phyloP scores from a whole-genome alignment of 2,329 filamentous ascomycete genomes.

The Exophiala oligosperma region DNA sequence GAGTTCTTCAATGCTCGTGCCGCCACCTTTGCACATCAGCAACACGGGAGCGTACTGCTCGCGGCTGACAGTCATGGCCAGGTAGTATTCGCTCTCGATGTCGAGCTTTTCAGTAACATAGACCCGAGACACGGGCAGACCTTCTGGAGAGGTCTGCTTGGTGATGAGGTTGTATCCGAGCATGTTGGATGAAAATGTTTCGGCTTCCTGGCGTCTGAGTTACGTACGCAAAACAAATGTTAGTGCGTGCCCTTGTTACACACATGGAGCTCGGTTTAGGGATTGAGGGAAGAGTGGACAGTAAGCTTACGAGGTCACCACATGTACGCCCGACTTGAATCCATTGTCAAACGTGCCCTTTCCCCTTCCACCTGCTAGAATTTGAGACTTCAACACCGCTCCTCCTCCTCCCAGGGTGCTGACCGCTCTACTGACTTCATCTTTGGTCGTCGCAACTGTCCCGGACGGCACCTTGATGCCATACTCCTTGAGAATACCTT shows the following conservation, averaged over 20 bases:
- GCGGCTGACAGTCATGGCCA: conserved; percentile 47
- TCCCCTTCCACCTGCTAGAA: conserved; percentile 36
- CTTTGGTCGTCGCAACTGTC: not conserved
- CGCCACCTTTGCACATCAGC: conserved; percentile 38
- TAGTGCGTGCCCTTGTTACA: not conserved
- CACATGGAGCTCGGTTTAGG: not conserved
- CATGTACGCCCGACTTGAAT: conserved; percentile 33
- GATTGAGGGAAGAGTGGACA: not conserved
- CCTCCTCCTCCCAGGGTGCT: conserved; percentile 30
- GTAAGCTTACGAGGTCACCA: conserved; percentile 29
- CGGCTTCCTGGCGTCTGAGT: conserved; percentile 31
- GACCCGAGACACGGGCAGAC: conserved; percentile 35
- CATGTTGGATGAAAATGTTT: conserved; percentile 33
- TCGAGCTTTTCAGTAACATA: conserved; percentile 39
- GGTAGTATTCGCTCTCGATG: conserved; percentile 40
- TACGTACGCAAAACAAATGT: not conserved
- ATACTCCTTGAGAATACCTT: not conserved
- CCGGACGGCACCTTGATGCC: not conserved
- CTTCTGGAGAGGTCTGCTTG: conserved; percentile 32
- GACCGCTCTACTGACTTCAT: not conserved
- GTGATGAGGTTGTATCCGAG: conserved; percentile 33
- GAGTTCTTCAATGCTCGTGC: conserved; percentile 35
- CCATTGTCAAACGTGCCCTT: conserved; percentile 35
- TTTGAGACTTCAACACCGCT: conserved; percentile 34
- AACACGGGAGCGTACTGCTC: conserved; percentile 42